A percentile compares a stretch with the other conserved stretches of the same genome.
Evolutionary conservation across 2,329 filamentous ascomycete genomes (phyloP).

Genomic region (Cladosporium sphaerospermum): DNA sequence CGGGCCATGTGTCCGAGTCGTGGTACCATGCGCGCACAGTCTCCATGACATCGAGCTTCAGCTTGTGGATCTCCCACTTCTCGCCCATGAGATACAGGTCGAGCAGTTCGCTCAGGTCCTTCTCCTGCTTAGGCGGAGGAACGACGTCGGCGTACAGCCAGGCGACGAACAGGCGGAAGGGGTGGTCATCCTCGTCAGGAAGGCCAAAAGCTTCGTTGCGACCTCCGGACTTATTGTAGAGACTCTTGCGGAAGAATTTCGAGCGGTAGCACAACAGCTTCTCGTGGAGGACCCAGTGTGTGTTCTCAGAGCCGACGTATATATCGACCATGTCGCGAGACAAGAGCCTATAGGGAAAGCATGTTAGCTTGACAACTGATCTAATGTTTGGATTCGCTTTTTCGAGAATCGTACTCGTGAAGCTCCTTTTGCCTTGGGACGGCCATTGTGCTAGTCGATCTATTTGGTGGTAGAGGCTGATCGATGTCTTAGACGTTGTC

Average conservation of each 20-base stretch:
- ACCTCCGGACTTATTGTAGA: conserved; percentile 36
- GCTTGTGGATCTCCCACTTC: conserved; percentile 45
- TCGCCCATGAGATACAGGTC: conserved; percentile 51
- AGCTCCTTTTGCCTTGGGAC: conserved; percentile 8
- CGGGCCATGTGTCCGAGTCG: conserved; percentile 47
- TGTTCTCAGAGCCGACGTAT: conserved; percentile 49
- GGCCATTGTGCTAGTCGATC: conserved; percentile 5
- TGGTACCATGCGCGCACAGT: conserved; percentile 47
- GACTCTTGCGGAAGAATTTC: conserved; percentile 48
- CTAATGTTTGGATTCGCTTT: neutral
- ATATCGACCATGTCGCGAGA: conserved; percentile 50
- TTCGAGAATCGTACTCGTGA: conserved; percentile 2
- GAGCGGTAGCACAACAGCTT: conserved; percentile 51
- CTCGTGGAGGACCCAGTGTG: conserved; percentile 51
- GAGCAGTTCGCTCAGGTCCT: conserved; percentile 45
- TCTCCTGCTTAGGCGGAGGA: conserved; percentile 44
- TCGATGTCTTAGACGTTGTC: neutral
- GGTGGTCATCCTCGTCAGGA: conserved; percentile 46
- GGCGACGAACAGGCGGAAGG: conserved; percentile 48
- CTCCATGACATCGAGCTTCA: conserved; percentile 45
- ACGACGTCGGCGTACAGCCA: conserved; percentile 48
- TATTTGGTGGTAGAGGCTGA: neutral
- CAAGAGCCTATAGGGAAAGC: conserved; percentile 39
- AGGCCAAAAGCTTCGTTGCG: conserved; percentile 40
- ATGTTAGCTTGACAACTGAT: neutral